Base-by-base conservation (phyloP, 1,284 basidiomycete species). In the Fomitopsis betulina region DNA sequence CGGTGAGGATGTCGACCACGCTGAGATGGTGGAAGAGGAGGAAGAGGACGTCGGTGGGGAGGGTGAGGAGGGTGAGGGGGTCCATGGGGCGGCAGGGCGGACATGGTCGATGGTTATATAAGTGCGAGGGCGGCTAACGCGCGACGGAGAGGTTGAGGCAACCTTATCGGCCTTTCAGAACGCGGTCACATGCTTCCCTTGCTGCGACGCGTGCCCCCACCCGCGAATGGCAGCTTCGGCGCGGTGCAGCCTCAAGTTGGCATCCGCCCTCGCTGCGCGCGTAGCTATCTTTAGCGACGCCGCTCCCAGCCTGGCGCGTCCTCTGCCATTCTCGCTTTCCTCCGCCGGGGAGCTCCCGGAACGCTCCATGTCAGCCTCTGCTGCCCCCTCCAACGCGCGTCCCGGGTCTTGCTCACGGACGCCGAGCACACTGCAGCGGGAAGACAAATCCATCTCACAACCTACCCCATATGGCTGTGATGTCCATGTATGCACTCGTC, bases 1-100 rank as follows among this genome's bases (percentile, higher is more conserved):
- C 23, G 5, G 51, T 43, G 15, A 67, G 42, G 25, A 65, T 60
- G 55, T 64, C 62, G 10, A 33, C 3, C 10, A 61, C 60, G 9
- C 54, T 21, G 5, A 65, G 37, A n/a, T 60, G 53, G 8, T 49
- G 12, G 53, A 62, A 54, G 40, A 67, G 54, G 21, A 64, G 60
- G 21, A 65, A 51, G 23, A 67, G 56, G 17, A 67, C 33, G 43
- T 65, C 64, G 7, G 54, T 54, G 3, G 63, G 65, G 7, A 66
- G 62, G n/a, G 27, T 17, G 12, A 35, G 12, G n/a, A 59, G 35
- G 19, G 3, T 15, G 25, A 43, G 23, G 1, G 25, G 5, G 54
- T 19, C 39, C 40, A 55, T 45, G 27, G 19, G 3, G 27, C 27
- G 27, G 15, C 1, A 25, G 12, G 21, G 25, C 25, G 25, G 23